Conservation (phyloP, 768 basidiomycete species). For the Tremella yokohamensis region DNA sequence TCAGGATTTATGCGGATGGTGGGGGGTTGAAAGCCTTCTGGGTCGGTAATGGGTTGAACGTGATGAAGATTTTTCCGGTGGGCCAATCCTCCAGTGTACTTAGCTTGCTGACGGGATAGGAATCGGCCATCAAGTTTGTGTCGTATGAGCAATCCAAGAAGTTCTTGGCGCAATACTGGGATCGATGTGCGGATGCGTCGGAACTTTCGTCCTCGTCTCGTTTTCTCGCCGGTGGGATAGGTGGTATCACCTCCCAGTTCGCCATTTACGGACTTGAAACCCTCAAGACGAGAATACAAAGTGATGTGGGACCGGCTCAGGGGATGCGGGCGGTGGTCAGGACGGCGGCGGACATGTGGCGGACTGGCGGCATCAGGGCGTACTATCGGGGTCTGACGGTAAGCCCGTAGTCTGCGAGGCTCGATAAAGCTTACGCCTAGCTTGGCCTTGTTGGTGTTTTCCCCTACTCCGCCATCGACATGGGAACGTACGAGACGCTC, state of each 20-base stretch:
- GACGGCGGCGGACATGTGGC: constrained; percentile 73
- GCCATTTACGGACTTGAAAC: constrained; percentile 95
- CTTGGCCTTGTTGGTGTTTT: constrained; percentile 94
- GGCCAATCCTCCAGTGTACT: constrained; percentile 10
- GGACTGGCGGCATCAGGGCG: constrained; percentile 69
- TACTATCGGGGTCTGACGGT: constrained; percentile 90
- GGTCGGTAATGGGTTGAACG: constrained; percentile 88
- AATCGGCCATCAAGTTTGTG: constrained; percentile 98
- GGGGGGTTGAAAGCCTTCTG: constrained; percentile 81
- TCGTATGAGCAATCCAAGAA: constrained; percentile 94
- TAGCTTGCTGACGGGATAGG: constrained; percentile 48
- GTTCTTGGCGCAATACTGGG: constrained; percentile 84
- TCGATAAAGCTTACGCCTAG: constrained; percentile 55
- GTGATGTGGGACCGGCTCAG: constrained; percentile 57
- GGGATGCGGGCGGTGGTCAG: constrained; percentile 55
- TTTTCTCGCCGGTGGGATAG: constrained; percentile 91
- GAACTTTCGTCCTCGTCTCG: constrained; percentile 88
- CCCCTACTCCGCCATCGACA: constrained; percentile 88
- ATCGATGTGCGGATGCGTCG: constrained; percentile 79
- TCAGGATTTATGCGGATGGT: constrained; percentile 81
- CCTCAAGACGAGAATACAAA: constrained; percentile 99
- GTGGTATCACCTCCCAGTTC: constrained; percentile 66
- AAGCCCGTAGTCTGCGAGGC: constrained; percentile 49
- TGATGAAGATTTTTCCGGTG: constrained; percentile 85
- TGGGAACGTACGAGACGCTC: constrained; percentile 83